A percentile compares a stretch with the other conserved stretches of the same genome.
These are phyloP conservation scores for Aspergillus alliaceus DNA, from an alignment of 2,329 filamentous ascomycete genomes.

Conservation along the genomic window DNA sequence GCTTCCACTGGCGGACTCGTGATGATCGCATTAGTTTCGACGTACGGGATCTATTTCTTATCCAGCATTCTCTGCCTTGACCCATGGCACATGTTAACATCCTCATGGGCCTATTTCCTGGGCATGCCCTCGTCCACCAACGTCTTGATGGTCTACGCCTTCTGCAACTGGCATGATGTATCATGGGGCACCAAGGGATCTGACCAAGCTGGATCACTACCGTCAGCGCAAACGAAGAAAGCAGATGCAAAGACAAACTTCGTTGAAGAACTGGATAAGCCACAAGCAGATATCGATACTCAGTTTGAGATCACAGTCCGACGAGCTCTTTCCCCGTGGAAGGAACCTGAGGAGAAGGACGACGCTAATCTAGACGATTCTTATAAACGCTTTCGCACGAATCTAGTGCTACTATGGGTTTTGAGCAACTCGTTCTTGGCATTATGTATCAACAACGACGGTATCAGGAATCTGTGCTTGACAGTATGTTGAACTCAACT, in stretches of 20 bases:
- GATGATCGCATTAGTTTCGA: constrained; percentile 86
- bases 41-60: constrained; percentile 94
- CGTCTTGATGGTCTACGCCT: constrained; percentile 98
- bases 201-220: constrained; percentile 92
- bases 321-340: constrained; percentile 81
- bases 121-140: constrained; percentile 91
- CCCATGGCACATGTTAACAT: constrained; percentile 99
- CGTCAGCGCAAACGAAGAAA: constrained; percentile 84
- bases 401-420: constrained; percentile 90
- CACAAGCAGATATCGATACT: constrained; percentile 96
- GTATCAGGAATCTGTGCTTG: constrained; percentile 79
- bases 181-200: constrained; percentile 99
- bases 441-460: constrained; percentile 76
- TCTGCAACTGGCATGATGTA: constrained; percentile 99
- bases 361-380: constrained; percentile 77
- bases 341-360: constrained; percentile 75
- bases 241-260: constrained; percentile 75
- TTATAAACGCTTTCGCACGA: constrained; percentile 99
- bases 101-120: constrained; percentile 72
- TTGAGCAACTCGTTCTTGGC: constrained; percentile 86
- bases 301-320: constrained; percentile 96
- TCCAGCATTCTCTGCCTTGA: constrained; percentile 97
- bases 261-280: constrained; percentile 93
- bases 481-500: constrained; percentile 61
- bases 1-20: constrained; percentile 84